A percentile compares a stretch with the other conserved stretches of the same genome.
phyloP scores from a whole-genome alignment of 1,139 yeast species.

The Pichia sp. region DNA sequence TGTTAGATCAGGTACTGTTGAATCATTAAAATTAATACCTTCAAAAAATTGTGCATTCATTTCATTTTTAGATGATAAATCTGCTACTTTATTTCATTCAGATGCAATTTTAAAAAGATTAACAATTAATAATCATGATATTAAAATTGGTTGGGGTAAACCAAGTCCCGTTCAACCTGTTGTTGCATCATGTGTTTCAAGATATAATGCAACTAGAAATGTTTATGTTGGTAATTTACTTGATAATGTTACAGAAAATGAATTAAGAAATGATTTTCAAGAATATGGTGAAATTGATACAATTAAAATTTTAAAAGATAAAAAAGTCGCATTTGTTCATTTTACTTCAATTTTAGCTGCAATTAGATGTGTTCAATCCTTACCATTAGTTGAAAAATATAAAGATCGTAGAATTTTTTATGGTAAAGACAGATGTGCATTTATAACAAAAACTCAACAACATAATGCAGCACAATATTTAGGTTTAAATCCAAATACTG shows the following conservation, averaged over 20 bases:
- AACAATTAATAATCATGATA: slow-evolving; percentile 50
- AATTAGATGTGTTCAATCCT: slow-evolving; percentile 51
- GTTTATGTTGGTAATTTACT: slow-evolving; percentile 54
- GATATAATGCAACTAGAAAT: slow-evolving; percentile 60
- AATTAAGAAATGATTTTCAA: slow-evolving; percentile 43
- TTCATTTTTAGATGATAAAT: slow-evolving; percentile 55
- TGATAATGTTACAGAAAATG: slow-evolving; percentile 42
- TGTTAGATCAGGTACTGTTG: slow-evolving; percentile 88
- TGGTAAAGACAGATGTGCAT: slow-evolving; percentile 62
- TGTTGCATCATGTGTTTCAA: slow-evolving; percentile 50
- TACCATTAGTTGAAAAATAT: slow-evolving; percentile 50
- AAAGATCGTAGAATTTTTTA: slow-evolving; percentile 53
- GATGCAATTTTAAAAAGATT: slow-evolving; percentile 55
- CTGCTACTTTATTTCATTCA: slow-evolving; percentile 55
- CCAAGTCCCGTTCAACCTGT: slow-evolving; percentile 49
- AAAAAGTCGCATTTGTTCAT: slow-evolving; percentile 57
- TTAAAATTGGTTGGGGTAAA: slow-evolving; percentile 60
- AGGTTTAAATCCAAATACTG: slow-evolving; percentile 88
- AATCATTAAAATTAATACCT: slow-evolving; percentile 56
- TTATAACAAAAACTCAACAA: slow-evolving; percentile 88
- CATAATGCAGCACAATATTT: slow-evolving; percentile 95
- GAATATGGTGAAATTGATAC: slow-evolving; percentile 52
- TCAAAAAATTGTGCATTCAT: slow-evolving; percentile 56
- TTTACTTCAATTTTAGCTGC: slow-evolving; percentile 54
- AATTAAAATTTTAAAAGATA: slow-evolving; percentile 50